Percentiles rank a stretch among this genome's conserved stretches.
Conservation (phyloP, 2,329 filamentous ascomycete species). For the Fonsecaea erecta region DNA sequence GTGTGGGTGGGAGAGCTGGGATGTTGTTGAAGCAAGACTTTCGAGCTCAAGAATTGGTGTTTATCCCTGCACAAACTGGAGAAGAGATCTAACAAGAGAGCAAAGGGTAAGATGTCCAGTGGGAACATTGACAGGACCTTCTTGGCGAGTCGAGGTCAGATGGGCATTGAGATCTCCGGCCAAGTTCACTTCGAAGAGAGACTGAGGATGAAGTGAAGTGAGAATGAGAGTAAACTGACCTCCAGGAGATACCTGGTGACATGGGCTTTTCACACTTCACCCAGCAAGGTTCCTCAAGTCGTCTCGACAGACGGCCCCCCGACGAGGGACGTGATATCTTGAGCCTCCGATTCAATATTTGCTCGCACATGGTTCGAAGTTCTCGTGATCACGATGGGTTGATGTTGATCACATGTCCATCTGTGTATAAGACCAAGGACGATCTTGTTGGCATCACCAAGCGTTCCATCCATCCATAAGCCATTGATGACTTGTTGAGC, state of each 20-base stretch:
- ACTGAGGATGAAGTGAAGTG: not conserved
- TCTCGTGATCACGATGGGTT: not conserved
- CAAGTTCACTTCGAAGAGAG: not conserved
- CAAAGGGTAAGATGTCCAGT: not conserved
- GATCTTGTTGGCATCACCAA: not conserved
- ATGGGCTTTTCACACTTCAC: not conserved
- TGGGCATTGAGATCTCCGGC: not conserved
- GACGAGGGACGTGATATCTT: not conserved
- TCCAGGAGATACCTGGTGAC: not conserved
- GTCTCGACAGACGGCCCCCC: not conserved
- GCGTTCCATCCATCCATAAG: not conserved
- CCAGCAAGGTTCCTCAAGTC: not conserved
- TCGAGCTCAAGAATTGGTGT: slow-evolving; percentile 25
- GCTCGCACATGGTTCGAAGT: not conserved
- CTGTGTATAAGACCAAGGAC: not conserved
- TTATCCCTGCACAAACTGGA: slow-evolving; percentile 25
- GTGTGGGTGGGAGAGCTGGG: slow-evolving; percentile 5
- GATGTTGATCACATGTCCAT: not conserved
- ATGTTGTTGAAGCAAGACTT: slow-evolving; percentile 12
- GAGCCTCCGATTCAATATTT: not conserved
- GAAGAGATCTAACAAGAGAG: too few relatives aligned
- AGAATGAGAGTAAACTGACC: not conserved
- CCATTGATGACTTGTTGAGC: not conserved
- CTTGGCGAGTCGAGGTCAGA: not conserved
- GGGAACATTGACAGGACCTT: slow-evolving; percentile 14